Conservation (phyloP, 371 early-diverging fungal species). For the Mucor velutinosus region DNA sequence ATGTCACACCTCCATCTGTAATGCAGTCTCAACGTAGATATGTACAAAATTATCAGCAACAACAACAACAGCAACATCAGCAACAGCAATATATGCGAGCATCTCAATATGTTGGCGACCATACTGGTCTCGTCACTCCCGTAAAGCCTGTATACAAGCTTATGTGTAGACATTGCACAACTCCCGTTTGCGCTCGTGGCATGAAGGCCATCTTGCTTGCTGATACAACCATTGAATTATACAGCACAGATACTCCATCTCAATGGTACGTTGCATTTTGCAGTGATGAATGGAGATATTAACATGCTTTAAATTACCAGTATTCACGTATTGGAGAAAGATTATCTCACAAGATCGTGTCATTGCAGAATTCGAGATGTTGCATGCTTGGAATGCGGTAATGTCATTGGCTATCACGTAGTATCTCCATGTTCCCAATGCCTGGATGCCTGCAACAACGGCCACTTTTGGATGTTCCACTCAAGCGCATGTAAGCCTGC, state of each 20-base stretch:
- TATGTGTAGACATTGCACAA: slow-evolving; percentile 41
- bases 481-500: slow-evolving; percentile 72
- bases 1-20: slow-evolving; percentile 19
- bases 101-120: not conserved
- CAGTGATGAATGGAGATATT: not conserved
- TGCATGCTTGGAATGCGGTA: slow-evolving; percentile 93
- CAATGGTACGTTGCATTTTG: slow-evolving; percentile 54
- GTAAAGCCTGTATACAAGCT: slow-evolving; percentile 45
- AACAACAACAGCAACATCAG: slow-evolving; percentile 4
- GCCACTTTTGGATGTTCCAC: slow-evolving; percentile 98
- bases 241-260: slow-evolving; percentile 88
- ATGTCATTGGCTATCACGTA: slow-evolving; percentile 95
- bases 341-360: slow-evolving; percentile 92
- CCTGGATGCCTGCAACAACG: slow-evolving; percentile 91
- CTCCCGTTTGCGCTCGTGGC: slow-evolving; percentile 71
- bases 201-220: slow-evolving; percentile 92
- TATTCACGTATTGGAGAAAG: slow-evolving; percentile 87
- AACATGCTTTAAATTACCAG: slow-evolving; percentile 30
- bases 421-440: slow-evolving; percentile 94
- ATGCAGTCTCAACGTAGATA: slow-evolving; percentile 19
- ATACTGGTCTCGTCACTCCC: slow-evolving; percentile 18
- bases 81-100: slow-evolving; percentile 6
- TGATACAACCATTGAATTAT: slow-evolving; percentile 83
- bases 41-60: slow-evolving; percentile 5
- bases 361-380: slow-evolving; percentile 93